Base-by-base conservation (phyloP, 306 rosid species). In the Nissolia schottii region DNA sequence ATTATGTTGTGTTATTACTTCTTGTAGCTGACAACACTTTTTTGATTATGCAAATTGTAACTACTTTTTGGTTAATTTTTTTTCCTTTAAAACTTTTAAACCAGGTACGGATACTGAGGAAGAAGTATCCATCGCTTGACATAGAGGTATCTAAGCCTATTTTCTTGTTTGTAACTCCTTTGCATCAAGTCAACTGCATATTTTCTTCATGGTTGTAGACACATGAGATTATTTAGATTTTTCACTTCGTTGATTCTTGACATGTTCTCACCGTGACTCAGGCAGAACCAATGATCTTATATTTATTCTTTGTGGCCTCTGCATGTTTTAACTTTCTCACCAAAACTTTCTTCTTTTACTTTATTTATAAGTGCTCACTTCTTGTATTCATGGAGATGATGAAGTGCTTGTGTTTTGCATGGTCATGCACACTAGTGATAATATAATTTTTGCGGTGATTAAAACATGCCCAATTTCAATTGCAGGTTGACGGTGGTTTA, bases 401-500 rank as follows among this genome's bases (percentile, higher is more conserved):
- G 58, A 20, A 55, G 40, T 63, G 20, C 51, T 40, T 64, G 28
- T 74, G 61, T 43, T n/a, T 32, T 51, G 55, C 65, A 57, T 59
- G 32, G 29, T 19, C 8, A 14, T 53, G 50, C 41, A 28, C 29
- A 0, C 75, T 27, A 37, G 60, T 46, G 64, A 35, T 31, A 35
- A 20, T 60, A 37, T 35, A 48, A 11, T 46, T 51, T n/a, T 29
- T 68, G 46, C 25, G 48, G 23, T 53, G 34, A 65, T 74, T 46
- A 43, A 68, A 61, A 49, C 66, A 58, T 23, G 48, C 10, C 13
- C 23, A 67, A 66, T 49, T 71, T 73, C 28, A 27, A 80, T 81
- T 64, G 18, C 92, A 94, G 99, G 97, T 94, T 58, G 99, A 94
- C 70, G 99, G 99, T 45, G 97, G 97, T 22, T 80, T 94, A 78